These are phyloP conservation scores for Rhodomyrtus psidioides DNA, from an alignment of 441 rosid species.

Conservation along the genomic window DNA sequence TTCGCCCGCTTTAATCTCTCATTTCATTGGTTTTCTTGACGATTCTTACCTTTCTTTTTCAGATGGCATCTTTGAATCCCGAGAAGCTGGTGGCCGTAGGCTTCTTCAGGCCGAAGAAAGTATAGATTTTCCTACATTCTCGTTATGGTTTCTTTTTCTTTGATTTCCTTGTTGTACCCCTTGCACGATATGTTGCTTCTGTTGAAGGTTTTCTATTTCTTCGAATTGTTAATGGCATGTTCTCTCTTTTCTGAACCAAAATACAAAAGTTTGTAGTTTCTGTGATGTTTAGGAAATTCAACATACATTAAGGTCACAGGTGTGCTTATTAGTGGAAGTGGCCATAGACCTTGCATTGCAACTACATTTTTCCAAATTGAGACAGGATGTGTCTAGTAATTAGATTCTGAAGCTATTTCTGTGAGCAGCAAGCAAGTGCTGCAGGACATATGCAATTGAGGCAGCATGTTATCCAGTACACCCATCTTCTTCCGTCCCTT, in stretches of 20 bases:
- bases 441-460: neutral
- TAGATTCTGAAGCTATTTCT: neutral
- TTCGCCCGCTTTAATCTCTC: neutral
- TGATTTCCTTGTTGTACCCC: neutral
- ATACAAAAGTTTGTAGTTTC: neutral
- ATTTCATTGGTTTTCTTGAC: neutral
- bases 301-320: neutral
- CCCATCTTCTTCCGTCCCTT: neutral
- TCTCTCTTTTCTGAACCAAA: neutral
- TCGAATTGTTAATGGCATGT: neutral
- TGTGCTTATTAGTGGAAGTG: neutral
- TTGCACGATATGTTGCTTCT: neutral
- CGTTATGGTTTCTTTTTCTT: neutral
- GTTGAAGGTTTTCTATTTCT: neutral
- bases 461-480: neutral
- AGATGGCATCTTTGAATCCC: slow-evolving; percentile 36
- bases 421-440: neutral
- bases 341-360: neutral
- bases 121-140: slow-evolving; percentile 2
- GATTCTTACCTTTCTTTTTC: slow-evolving; percentile 8
- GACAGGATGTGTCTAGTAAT: neutral
- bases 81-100: slow-evolving; percentile 30
- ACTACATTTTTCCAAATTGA: neutral
- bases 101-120: slow-evolving; percentile 51
- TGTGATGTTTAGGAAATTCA: neutral